Percentiles rank a stretch among this genome's conserved stretches.
These are phyloP conservation scores for Lizanozyma gosingica DNA, from an alignment of 1,139 yeast genomes.

Conservation along the genomic window DNA sequence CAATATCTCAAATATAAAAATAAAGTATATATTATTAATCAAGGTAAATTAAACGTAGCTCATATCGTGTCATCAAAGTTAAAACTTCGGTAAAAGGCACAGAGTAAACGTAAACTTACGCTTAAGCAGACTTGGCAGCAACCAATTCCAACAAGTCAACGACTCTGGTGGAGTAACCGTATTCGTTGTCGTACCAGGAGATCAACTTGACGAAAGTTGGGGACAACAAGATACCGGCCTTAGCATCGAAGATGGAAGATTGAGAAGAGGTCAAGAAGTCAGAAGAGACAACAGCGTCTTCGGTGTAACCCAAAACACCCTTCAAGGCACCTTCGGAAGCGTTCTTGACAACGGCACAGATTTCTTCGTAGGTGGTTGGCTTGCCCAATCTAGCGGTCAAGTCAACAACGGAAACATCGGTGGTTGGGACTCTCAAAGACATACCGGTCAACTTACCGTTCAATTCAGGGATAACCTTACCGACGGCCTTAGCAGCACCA, in stretches of 20 bases:
- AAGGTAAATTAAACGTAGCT: too few relatives aligned
- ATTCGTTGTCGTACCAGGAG: conserved; percentile 89
- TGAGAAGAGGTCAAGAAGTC: conserved; percentile 72
- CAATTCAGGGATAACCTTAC: conserved; percentile 81
- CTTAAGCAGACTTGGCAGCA: conserved; percentile 34
- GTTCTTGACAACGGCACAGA: conserved; percentile 61
- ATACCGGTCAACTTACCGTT: conserved; percentile 87
- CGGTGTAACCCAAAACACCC: conserved; percentile 78
- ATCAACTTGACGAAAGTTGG: conserved; percentile 80
- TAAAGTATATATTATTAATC: too few relatives aligned
- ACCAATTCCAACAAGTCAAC: conserved; percentile 75
- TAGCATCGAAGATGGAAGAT: conserved; percentile 78
- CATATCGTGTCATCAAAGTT: neutral
- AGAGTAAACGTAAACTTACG: neutral
- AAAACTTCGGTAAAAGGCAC: neutral
- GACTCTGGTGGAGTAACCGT: conserved; percentile 88
- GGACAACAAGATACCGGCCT: conserved; percentile 78
- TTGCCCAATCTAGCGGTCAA: conserved; percentile 62
- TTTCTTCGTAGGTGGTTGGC: conserved; percentile 66
- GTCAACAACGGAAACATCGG: conserved; percentile 76
- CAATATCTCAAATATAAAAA: neutral
- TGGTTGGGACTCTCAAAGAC: conserved; percentile 83
- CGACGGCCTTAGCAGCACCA: conserved; percentile 92
- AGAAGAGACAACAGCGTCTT: conserved; percentile 78
- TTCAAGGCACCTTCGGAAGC: conserved; percentile 63